Conservation (phyloP, 2,329 filamentous ascomycete species). For the Colletotrichum aenigma region DNA sequence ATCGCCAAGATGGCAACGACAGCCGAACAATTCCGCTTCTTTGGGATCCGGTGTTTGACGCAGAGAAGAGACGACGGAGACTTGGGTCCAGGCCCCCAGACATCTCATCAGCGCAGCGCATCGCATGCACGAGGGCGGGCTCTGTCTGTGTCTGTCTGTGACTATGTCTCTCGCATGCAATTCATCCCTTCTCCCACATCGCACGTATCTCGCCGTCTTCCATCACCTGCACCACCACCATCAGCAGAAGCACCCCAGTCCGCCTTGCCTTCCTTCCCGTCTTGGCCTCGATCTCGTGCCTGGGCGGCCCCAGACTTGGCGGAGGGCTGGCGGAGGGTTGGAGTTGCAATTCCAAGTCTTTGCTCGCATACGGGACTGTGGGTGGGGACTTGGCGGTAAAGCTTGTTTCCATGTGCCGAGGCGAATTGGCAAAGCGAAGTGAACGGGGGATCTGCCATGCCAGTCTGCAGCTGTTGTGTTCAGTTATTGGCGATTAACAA, state of each 20-base stretch:
- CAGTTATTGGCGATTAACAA: not conserved
- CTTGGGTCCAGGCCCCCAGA: not conserved
- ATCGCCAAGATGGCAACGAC: conserved; percentile 10
- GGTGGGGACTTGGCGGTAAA: conserved; percentile 20
- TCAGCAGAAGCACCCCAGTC: not conserved
- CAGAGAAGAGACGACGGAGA: not conserved
- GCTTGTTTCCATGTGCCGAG: conserved; percentile 20
- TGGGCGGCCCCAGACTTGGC: conserved; percentile 12
- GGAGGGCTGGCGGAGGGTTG: not conserved
- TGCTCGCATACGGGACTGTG: conserved; percentile 7
- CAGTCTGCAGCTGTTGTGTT: not conserved
- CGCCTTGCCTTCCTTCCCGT: conserved; percentile 2
- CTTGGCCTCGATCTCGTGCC: conserved; percentile 15
- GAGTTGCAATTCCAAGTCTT: not conserved
- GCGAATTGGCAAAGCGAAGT: not conserved
- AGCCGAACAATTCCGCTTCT: not conserved
- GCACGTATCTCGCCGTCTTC: not conserved
- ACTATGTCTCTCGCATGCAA: not conserved
- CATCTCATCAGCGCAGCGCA: not conserved
- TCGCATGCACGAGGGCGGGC: not conserved
- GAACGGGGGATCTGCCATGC: not conserved
- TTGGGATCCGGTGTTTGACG: not conserved
- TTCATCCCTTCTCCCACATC: not conserved
- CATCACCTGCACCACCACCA: not conserved
- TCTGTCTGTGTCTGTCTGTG: not conserved